Percentiles rank a stretch among this genome's conserved stretches.
These are phyloP conservation scores for Heterobasidion annosum DNA, from an alignment of 1,284 basidiomycete species.

Conservation along the genomic window DNA sequence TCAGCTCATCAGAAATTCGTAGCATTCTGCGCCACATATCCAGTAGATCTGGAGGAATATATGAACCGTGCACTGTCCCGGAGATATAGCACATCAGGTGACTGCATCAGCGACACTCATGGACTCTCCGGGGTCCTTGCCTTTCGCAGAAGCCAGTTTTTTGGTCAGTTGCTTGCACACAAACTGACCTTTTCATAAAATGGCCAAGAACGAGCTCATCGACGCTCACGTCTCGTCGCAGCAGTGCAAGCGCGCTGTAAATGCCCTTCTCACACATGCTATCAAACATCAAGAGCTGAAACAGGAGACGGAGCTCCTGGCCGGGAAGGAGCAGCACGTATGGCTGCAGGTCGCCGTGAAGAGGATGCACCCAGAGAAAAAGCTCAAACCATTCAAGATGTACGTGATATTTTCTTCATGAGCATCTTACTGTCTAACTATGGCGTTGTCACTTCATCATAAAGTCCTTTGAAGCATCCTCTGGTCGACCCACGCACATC, in stretches of 20 bases:
- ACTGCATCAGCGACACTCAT: too few species aligned
- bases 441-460: neutral
- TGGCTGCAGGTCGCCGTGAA: constrained; percentile 86
- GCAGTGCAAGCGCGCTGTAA: constrained; percentile 75
- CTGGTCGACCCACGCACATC: constrained; percentile 74
- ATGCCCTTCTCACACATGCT: constrained; percentile 67
- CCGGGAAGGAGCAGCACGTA: constrained; percentile 71
- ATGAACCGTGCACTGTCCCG: too few species aligned
- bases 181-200: constrained; percentile 11
- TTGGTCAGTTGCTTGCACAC: too few species aligned
- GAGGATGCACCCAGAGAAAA: constrained; percentile 65
- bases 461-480: constrained; percentile 73
- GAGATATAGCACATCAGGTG: too few species aligned
- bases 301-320: constrained; percentile 72
- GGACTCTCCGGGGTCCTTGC: too few species aligned
- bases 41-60: too few species aligned
- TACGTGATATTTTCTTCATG: constrained; percentile 29
- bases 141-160: too few species aligned
- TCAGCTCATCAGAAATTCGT: too few species aligned
- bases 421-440: neutral
- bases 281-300: constrained; percentile 52
- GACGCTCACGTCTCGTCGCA: constrained; percentile 58
- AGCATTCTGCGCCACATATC: too few species aligned
- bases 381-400: constrained; percentile 81
- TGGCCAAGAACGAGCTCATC: constrained; percentile 46